Conservation (phyloP, 2,329 filamentous ascomycete species). For the Xylariaceae sp. region DNA sequence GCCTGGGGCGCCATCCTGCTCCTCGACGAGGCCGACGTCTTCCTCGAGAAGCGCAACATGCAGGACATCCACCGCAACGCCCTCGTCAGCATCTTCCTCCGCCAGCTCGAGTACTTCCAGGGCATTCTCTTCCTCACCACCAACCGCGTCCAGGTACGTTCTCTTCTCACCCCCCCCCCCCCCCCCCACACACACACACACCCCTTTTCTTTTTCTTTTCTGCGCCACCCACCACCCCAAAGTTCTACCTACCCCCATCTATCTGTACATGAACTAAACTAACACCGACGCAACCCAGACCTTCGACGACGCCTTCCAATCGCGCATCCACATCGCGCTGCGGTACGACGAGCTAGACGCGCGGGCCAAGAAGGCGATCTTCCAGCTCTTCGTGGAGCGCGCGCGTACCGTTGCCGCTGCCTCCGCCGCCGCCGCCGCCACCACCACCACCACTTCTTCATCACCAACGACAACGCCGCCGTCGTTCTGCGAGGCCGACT, state of each 20-base stretch:
- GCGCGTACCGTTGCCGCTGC: constrained; percentile 64
- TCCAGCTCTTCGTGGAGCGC: constrained; percentile 80
- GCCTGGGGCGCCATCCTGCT: constrained; percentile 84
- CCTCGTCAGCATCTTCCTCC: constrained; percentile 83
- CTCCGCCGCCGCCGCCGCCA: constrained; percentile 56
- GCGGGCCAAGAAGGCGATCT: constrained; percentile 77
- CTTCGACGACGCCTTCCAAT: constrained; percentile 90
- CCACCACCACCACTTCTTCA: no score
- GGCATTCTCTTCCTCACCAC: constrained; percentile 90
- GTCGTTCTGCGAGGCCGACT: constrained; percentile 68
- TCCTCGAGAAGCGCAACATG: constrained; percentile 80
- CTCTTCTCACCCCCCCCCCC: no score
- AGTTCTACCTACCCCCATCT: background rate
- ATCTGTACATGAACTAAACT: constrained; percentile 9
- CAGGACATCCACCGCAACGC: constrained; percentile 85
- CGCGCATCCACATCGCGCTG: constrained; percentile 82
- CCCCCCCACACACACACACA: no score
- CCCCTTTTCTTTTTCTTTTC: no score
- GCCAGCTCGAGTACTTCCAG: constrained; percentile 88
- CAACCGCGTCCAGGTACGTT: constrained; percentile 71
- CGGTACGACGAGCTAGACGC: constrained; percentile 74
- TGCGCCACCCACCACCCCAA: background rate
- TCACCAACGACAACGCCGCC: constrained; percentile 59
- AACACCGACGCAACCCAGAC: constrained; percentile 49
- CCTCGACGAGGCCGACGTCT: constrained; percentile 84